Evolutionary conservation across 495 filamentous ascomycete species (phyloP), one percentile per base, ranked within the genome.

Genomic region (Hypoxylon subgilvum): DNA sequence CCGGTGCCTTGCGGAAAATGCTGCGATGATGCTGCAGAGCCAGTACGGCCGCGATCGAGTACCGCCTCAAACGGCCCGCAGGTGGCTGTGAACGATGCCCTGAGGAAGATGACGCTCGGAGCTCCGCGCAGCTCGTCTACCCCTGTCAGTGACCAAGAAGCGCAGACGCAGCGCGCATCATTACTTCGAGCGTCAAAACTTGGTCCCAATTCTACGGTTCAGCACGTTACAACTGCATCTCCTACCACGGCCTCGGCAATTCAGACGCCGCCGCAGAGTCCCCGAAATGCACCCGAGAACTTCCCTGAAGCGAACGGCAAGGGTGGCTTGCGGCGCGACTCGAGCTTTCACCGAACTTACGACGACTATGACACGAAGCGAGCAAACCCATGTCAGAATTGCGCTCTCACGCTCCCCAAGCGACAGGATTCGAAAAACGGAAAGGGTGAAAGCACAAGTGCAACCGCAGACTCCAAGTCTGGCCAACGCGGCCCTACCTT

Each of bases 1-100:
- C 88, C 90, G 1, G 86, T 91, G 36, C 79, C 87, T 44, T 97
- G 92, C 68, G 71, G 78, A 48, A 84, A 86, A 70, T 97, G 92
- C 69, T 85, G 76, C 66, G 83, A 85, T 38, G 78, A 80, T 40
- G 35, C 9, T 17, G 12, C 43, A 13, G 67, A 68, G 18, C 39
- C 51, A 22, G 16, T 30, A 14, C 65, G 72, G 32, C 66, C 73
- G 22, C 72, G 63, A 46, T 69, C 74, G 5, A 74, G 72, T 45
- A 52, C 70, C 22, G 61, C 65, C 14, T 65, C 76, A 5, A 63
- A 67, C 14, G 66, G 69, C 12, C 57, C 68, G 40, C 66, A 61
- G 47, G 61, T 52, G 5, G 65, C 67, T 21, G 66, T 77, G 41
- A 65, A 71, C 1, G 76, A 79, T 52, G 69, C 71, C 6, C 46